phyloP scores from a whole-genome alignment of 2,329 filamentous ascomycete species.

The Pseudogymnoascus sp. region DNA sequence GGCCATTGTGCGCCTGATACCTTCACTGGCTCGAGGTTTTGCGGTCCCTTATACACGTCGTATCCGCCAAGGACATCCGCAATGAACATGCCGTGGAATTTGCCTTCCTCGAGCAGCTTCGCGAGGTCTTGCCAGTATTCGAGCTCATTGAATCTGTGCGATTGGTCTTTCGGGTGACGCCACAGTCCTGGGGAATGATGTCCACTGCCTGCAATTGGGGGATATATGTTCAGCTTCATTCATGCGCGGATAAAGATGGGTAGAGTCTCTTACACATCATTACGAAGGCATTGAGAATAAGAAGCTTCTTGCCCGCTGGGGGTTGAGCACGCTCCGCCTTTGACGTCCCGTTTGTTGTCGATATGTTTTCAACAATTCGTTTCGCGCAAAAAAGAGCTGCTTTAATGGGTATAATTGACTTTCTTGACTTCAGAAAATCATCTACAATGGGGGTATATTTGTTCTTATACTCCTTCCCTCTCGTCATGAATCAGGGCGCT shows the following conservation, averaged over 20 bases:
- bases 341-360: neutral
- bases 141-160: constrained; percentile 50
- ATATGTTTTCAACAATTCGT: neutral
- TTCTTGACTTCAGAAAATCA: neutral
- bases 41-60: constrained; percentile 58
- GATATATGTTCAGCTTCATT: constrained; percentile 25
- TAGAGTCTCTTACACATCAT: constrained; percentile 33
- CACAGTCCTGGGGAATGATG: constrained; percentile 50
- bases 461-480: neutral
- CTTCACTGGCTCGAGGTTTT: constrained; percentile 51
- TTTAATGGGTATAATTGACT: neutral
- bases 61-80: constrained; percentile 60
- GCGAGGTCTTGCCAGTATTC: constrained; percentile 54
- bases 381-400: neutral
- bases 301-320: constrained; percentile 30
- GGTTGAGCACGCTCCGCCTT: neutral
- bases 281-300: constrained; percentile 43
- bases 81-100: constrained; percentile 59
- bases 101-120: constrained; percentile 49
- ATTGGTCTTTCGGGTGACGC: constrained; percentile 56
- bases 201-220: constrained; percentile 32
- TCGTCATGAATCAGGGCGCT: neutral
- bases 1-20: constrained; percentile 59
- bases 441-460: neutral
- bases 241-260: constrained; percentile 4